Evolutionary conservation across 768 basidiomycete genomes (phyloP), one percentile per base, ranked within the genome.

Genomic region (Tulasnella calospora): DNA sequence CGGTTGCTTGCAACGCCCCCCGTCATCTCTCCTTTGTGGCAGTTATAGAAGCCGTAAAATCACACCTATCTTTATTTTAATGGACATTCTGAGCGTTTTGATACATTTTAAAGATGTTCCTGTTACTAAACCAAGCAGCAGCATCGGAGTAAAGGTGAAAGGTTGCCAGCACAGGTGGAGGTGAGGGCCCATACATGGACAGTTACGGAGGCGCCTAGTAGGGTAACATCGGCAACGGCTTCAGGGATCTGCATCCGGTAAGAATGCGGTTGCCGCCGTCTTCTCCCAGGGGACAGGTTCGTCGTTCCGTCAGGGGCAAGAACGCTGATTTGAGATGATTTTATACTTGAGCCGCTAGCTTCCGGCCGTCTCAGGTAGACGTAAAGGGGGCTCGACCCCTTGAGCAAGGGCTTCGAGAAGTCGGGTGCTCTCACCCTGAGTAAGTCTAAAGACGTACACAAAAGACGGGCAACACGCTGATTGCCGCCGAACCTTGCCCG

Each of bases 121-220:
- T n/a, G n/a, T n/a, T n/a, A n/a, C n/a, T n/a, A n/a, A n/a, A n/a
- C n/a, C n/a, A n/a, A n/a, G n/a, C n/a, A n/a, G n/a, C n/a, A n/a
- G n/a, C n/a, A n/a, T n/a, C n/a, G 84, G 57, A 91, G 91, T 71
- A 92, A 95, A 81, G 96, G 96, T 27, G 98, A 97, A 0, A 89
- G 98, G 71, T 86, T 99, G 30, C 98, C 98, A 0, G 96, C 94
- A 3, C 95, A 98, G 84, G 87, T 91, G 0, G 98, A 99, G 85
- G 88, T 98, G 51, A 88, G 91, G 8, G 83, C 92, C n/a, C n/a
- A 19, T 96, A 97, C 85, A 88, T 90, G 81, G 90, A 93, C 81
- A 90, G 88, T 82, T 92, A 91, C 69, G 87, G 87, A 46, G 92
- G 92, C 0, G 93, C 91, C 77, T 91, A 90, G 80, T 92, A 92